These are phyloP conservation scores for Clavispora santaluciae DNA, from an alignment of 805 yeast genomes.

Conservation along the genomic window DNA sequence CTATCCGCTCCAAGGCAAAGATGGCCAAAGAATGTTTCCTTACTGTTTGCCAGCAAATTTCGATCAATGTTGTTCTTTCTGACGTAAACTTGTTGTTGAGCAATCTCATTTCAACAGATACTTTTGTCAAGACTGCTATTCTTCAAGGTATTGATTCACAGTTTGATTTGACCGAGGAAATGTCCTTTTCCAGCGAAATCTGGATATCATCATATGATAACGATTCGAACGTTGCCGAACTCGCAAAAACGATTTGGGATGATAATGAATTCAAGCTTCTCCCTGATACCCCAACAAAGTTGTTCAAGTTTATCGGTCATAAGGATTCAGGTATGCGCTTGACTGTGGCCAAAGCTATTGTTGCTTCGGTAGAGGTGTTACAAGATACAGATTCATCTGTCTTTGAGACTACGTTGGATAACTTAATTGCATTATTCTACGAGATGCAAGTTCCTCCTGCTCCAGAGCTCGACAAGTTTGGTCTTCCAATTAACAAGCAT, in stretches of 20 bases:
- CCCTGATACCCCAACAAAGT: slow-evolving; percentile 38
- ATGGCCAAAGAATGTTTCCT: slow-evolving; percentile 78
- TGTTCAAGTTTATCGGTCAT: slow-evolving; percentile 49
- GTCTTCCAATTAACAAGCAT: slow-evolving; percentile 63
- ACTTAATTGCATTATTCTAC: slow-evolving; percentile 52
- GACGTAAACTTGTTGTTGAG: slow-evolving; percentile 60
- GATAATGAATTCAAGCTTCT: slow-evolving; percentile 60
- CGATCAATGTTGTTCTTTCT: slow-evolving; percentile 49
- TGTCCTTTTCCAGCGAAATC: slow-evolving; percentile 57
- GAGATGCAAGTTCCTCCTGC: slow-evolving; percentile 66
- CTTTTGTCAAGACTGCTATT: slow-evolving; percentile 72
- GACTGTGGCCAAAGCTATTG: slow-evolving; percentile 67
- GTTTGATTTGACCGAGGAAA: slow-evolving; percentile 51
- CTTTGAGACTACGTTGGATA: slow-evolving; percentile 33
- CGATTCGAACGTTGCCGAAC: slow-evolving; percentile 52
- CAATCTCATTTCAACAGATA: slow-evolving; percentile 54
- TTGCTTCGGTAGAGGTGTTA: slow-evolving; percentile 45
- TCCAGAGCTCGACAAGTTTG: slow-evolving; percentile 75
- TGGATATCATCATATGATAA: slow-evolving; percentile 78
- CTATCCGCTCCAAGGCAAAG: slow-evolving; percentile 73
- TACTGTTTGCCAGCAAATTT: slow-evolving; percentile 70
- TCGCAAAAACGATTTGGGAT: slow-evolving; percentile 82
- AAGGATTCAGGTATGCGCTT: slow-evolving; percentile 64
- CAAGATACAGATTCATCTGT: slow-evolving; percentile 18
- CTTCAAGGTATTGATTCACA: slow-evolving; percentile 85